Evolutionary conservation across 345 rosid species (phyloP).

Genomic region (Rhizophora apiculata): DNA sequence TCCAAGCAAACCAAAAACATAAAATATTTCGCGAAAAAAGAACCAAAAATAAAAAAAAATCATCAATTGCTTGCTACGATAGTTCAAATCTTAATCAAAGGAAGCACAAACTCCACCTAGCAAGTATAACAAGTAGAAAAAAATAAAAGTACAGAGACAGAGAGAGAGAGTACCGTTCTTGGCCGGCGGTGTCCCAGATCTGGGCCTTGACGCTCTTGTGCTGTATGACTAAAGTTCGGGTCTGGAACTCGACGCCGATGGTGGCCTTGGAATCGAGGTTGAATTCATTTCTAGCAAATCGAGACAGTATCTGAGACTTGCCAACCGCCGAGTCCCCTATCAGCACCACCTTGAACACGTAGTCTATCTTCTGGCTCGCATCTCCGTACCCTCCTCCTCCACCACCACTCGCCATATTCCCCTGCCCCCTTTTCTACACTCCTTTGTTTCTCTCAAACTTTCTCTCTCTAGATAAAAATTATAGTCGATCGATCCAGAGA

Average conservation of each 20-base stretch:
- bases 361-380: slow-evolving; percentile 43
- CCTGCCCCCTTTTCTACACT: neutral
- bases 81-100: too few relatives aligned
- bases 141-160: too few relatives aligned
- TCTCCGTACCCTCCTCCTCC: slow-evolving; percentile 33
- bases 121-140: neutral
- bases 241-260: slow-evolving; percentile 44
- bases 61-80: too few relatives aligned
- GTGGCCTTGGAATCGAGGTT: slow-evolving; percentile 47
- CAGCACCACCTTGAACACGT: slow-evolving; percentile 47
- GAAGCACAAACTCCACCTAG: too few relatives aligned
- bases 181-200: slow-evolving; percentile 46
- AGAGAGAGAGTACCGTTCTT: slow-evolving; percentile 28
- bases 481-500: too few relatives aligned
- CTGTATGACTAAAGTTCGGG: slow-evolving; percentile 31
- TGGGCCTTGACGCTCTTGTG: slow-evolving; percentile 44
- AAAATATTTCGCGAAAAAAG: neutral
- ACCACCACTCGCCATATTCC: slow-evolving; percentile 25
- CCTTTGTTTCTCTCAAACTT: neutral
- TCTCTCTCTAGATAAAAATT: neutral
- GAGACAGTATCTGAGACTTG: slow-evolving; percentile 44
- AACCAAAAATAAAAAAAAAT: too few relatives aligned
- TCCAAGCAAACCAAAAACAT: slow-evolving; percentile 3
- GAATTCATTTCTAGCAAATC: slow-evolving; percentile 45
- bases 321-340: slow-evolving; percentile 43